Base-by-base conservation (phyloP, 768 basidiomycete genomes). In the Pisolithus albus region DNA sequence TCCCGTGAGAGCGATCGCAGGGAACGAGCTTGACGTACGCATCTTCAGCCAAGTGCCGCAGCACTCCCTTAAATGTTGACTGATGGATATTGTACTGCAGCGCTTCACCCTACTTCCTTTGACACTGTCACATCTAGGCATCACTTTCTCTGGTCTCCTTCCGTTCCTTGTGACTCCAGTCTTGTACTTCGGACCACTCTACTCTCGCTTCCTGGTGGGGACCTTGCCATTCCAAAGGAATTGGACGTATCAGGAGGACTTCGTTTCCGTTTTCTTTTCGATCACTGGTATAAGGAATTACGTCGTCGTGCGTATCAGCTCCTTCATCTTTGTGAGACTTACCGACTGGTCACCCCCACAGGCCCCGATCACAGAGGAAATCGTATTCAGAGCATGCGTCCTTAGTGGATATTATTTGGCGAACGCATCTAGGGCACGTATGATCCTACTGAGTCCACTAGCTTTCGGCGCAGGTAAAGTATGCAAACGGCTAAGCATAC, bases 301-400 rank as follows among this genome's bases (percentile, higher is more conserved):
- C 64, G 46, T 74, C 19, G 52, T 76, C 38, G 81, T 79, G 50
- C 19, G 74, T 64, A 26, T 42, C 10, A 37, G 52, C 56, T 39
- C 13, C 28, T 23, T 18, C 24, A 19, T 7, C 6, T 39, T 42
- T 36, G 46, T 50, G 18, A 41, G 48, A 32, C 50, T 28, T 41
- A 26, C 26, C 16, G 6, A 21, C n/a, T 41, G 5, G 16, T 7
- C 24, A 30, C 40, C 18, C 9, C 45, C 4, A 28, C 53, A 93
- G 92, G 93, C 79, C 4, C 95, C 95, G 0, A 67, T 93, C 32
- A 94, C 94, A 0, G 95, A 99, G 70, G 95, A 98, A 67, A 52
- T 96, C 23, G 88, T 91, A 7, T 98, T 96, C 64, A 75, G 96
- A 24, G 83, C 88, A 0, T 93, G 91, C 63, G 77, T 95, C 26